Percentiles rank a stretch among this genome's conserved stretches.
Evolutionary conservation across 2,329 filamentous ascomycete genomes (phyloP).

Genomic region (Colletotrichum abscissum): DNA sequence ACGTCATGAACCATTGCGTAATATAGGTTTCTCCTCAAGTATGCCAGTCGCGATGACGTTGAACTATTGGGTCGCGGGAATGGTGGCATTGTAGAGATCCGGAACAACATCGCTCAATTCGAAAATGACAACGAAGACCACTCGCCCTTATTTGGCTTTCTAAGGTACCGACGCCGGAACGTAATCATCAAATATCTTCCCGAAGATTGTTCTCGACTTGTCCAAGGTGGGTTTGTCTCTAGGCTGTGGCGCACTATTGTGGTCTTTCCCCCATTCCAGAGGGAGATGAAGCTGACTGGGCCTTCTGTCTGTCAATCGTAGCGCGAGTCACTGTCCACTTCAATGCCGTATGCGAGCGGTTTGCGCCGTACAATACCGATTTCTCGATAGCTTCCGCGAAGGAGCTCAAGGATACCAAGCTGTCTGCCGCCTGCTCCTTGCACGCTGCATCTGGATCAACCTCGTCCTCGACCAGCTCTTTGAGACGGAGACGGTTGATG

Average conservation of each 20-base stretch:
- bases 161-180: constrained; percentile 89
- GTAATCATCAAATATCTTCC: constrained; percentile 94
- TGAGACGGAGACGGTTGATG: constrained; percentile 81
- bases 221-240: constrained; percentile 78
- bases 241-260: constrained; percentile 11
- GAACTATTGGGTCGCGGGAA: constrained; percentile 80
- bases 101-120: constrained; percentile 81
- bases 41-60: constrained; percentile 88
- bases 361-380: constrained; percentile 87
- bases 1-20: constrained; percentile 18
- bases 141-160: constrained; percentile 90
- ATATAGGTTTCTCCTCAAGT: constrained; percentile 92
- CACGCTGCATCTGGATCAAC: constrained; percentile 89
- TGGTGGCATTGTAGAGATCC: constrained; percentile 86
- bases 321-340: constrained; percentile 85
- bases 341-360: constrained; percentile 74
- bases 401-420: constrained; percentile 86
- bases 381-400: constrained; percentile 80
- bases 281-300: constrained; percentile 30
- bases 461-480: constrained; percentile 85
- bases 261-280: constrained; percentile 20
- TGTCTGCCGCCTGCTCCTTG: constrained; percentile 89
- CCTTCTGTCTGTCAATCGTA: constrained; percentile 49
- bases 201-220: constrained; percentile 86
- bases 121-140: constrained; percentile 66